Evolutionary conservation across 495 filamentous ascomycete species (phyloP), one percentile per base, ranked within the genome.

Genomic region (Aspergillus sparsus): DNA sequence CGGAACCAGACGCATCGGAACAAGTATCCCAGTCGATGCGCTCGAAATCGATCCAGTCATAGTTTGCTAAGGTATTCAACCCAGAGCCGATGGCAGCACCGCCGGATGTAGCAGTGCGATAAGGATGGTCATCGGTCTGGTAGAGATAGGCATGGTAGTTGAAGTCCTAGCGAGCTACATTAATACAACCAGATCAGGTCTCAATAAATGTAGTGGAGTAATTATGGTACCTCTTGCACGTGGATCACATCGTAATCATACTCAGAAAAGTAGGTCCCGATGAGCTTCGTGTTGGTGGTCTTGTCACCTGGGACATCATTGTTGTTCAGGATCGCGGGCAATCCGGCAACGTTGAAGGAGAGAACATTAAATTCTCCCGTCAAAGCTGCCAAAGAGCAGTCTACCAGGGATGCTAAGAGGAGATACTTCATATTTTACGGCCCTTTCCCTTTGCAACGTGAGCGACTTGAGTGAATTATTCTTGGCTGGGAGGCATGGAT

Each of bases 101-200:
- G 16, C 86, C 86, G 4, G 80, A 84, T 3, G 84, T 87, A 1
- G 83, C 67, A 5, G 85, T 87, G 41, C 84, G 75, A 67, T 83
- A 82, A 13, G 78, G 74, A 66, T 87, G 84, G 42, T 64, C 71
- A 65, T 85, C 80, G 21, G 79, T 78, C 0, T 63, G 68, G 67
- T 86, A 87, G 56, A 87, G 74, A 54, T 76, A 68, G 7, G 81
- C 81, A 64, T 87, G 85, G 67, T 85, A 88, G 72, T 84, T 84
- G 75, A 88, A 88, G 66, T 88, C 83, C 78, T 46, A 12, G 9
- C 37, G 1, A 41, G 21, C 21, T 13, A 2, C 4, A 41, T 41
- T 13, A 41, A 41, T 41, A 41, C 21, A 27, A 27, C 37, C 37
- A 41, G 37, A 41, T 10, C 37, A 9, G 37, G 13, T 4, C 16